Base-by-base conservation (phyloP, 495 filamentous ascomycete species). In the Penicillium canescens region DNA sequence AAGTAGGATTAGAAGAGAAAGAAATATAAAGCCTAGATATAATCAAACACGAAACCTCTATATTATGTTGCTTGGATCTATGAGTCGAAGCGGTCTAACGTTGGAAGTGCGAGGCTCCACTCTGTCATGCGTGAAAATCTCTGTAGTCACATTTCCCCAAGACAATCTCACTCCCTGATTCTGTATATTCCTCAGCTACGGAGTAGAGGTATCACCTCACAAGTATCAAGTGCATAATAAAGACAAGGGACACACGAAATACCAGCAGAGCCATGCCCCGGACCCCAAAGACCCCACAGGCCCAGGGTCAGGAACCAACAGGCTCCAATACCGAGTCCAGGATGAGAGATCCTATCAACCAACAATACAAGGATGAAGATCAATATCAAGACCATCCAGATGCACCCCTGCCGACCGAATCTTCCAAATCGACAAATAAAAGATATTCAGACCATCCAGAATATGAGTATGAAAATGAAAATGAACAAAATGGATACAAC, bases 361-460 rank as follows among this genome's bases (percentile, higher is more conserved):
- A 11, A 18, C 36, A 14, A 12, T 38, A 33, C 34, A 44, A 4
- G 14, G 7, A 4, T 8, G 4, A 26, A 14, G 50, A 39, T 10
- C 56, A 41, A 23, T 40, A 46, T 10, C 47, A 46, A 40, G 51
- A 64, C n/a, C 61, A 64, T 38, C 57, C 64, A 13, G 63, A 67
- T 21, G 61, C 63, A 33, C 61, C 63, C 36, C 50, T 67, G 43
- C 50, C 62, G 34, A 45, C 37, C 38, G 31, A 40, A 26, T 42
- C 6, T 31, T 31, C 28, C 4, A 31, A 31, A 9, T 8, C 28
- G 28, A 24, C 23, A 24, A 31, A 31, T 31, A 5, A 0, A 10
- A 31, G 8, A 31, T 31, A 31, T 10, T 31, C 28, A 7, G 28
- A 31, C 2, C 4, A 8, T 9, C 28, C 28, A 31, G 31, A 36